phyloP scores from a whole-genome alignment of 2,329 filamentous ascomycete species.

The Ophiostoma ips region DNA sequence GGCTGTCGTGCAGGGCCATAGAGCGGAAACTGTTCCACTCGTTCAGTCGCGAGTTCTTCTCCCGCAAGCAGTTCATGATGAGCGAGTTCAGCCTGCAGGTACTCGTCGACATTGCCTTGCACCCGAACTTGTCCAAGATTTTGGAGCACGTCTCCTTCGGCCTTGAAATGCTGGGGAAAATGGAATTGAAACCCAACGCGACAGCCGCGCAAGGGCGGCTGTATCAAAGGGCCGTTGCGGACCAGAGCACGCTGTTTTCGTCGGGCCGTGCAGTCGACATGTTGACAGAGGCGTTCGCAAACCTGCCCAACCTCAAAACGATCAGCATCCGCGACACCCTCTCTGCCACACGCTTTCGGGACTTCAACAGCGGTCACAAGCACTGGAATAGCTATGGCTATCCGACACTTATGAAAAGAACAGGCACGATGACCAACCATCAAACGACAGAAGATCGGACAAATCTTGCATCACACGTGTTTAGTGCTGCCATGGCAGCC shows the following conservation, averaged over 20 bases:
- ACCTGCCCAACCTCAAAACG: constrained; percentile 38
- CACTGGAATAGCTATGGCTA: constrained; percentile 40
- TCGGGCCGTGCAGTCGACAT: constrained; percentile 37
- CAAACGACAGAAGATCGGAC: too few relatives aligned
- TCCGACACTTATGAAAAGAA: background rate
- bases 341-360: constrained; percentile 33
- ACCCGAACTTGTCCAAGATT: constrained; percentile 25
- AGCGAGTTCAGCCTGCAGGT: constrained; percentile 40
- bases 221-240: background rate
- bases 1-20: constrained; percentile 38
- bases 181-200: too few relatives aligned
- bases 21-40: constrained; percentile 39
- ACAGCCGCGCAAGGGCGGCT: background rate
- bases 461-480: background rate
- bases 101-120: constrained; percentile 36
- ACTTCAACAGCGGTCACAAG: constrained; percentile 20
- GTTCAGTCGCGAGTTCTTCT: constrained; percentile 51
- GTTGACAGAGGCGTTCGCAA: constrained; percentile 41
- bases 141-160: constrained; percentile 37
- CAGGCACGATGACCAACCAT: constrained; percentile 24
- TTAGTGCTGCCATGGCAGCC: background rate
- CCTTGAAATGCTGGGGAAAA: constrained; percentile 21
- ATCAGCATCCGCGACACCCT: constrained; percentile 47
- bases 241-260: constrained; percentile 22
- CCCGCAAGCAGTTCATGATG: constrained; percentile 52